Percentiles rank a stretch among this genome's conserved stretches.
These are phyloP conservation scores for Lasiodiplodia theobromae DNA, from an alignment of 2,329 filamentous ascomycete genomes.

Conservation along the genomic window DNA sequence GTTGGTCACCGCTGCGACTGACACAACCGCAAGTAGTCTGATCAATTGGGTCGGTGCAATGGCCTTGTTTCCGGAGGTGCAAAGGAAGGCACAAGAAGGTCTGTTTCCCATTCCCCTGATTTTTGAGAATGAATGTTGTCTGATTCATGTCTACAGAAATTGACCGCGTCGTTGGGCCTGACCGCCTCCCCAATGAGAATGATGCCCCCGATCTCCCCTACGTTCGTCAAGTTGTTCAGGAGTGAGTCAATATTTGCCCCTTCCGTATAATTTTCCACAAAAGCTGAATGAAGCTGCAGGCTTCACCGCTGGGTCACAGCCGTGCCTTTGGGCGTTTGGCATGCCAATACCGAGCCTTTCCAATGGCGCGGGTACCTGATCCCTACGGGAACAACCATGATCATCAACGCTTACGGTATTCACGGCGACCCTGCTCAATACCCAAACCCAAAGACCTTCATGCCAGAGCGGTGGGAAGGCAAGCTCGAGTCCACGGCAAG, in stretches of 20 bases:
- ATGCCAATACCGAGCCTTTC: constrained; percentile 41
- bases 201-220: constrained; percentile 29
- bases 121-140: no score
- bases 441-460: constrained; percentile 22
- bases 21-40: constrained; percentile 35
- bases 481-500: constrained; percentile 33
- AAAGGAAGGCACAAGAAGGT: constrained; percentile 40
- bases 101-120: neutral
- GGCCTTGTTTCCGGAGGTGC: constrained; percentile 39
- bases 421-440: constrained; percentile 36
- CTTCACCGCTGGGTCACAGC: constrained; percentile 13
- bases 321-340: constrained; percentile 42
- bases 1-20: constrained; percentile 20
- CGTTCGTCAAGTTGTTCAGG: constrained; percentile 32
- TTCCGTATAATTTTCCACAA: constrained; percentile 34
- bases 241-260: constrained; percentile 2
- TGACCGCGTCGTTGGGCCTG: constrained; percentile 32
- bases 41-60: constrained; percentile 44
- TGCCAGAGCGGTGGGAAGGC: constrained; percentile 33
- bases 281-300: constrained; percentile 32
- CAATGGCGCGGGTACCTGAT: constrained; percentile 46
- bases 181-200: constrained; percentile 30
- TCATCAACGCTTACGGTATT: constrained; percentile 48
- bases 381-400: constrained; percentile 49
- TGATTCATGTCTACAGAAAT: constrained; percentile 25